Evolutionary conservation across 2,329 filamentous ascomycete species (phyloP).

Genomic region (Arthrobotrys megalospora): DNA sequence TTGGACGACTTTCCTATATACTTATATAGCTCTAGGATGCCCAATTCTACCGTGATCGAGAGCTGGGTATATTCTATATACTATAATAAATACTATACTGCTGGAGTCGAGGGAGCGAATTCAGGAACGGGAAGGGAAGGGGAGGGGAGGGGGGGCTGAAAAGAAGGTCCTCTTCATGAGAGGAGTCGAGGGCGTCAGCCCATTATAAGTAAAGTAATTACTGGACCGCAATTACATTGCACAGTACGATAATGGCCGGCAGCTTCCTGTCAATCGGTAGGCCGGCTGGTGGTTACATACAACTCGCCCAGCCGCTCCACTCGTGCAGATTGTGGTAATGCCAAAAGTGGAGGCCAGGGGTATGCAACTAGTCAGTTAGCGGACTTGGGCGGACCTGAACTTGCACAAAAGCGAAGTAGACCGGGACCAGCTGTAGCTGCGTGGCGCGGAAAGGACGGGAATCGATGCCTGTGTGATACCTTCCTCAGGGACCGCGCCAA

Average conservation of each 20-base stretch:
- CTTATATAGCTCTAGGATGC: too few relatives aligned
- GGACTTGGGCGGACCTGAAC: not conserved
- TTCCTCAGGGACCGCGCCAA: constrained; percentile 35
- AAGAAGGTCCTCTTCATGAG: not conserved
- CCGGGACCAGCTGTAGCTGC: not conserved
- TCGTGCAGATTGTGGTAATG: constrained; percentile 3
- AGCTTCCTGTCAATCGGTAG: not conserved
- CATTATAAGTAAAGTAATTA: constrained; percentile 29
- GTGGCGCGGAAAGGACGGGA: constrained; percentile 52
- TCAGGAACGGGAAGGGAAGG: not conserved
- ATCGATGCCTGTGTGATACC: constrained; percentile 46
- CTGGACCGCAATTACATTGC: not conserved
- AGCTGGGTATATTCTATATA: not conserved
- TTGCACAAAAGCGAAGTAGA: constrained; percentile 25
- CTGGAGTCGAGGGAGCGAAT: constrained; percentile 6
- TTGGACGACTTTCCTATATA: too few relatives aligned
- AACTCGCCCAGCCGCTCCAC: not conserved
- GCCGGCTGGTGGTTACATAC: constrained; percentile 8
- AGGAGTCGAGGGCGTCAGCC: constrained; percentile 11
- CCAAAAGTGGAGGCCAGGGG: constrained; percentile 1
- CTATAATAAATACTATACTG: too few relatives aligned
- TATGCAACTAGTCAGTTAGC: not conserved
- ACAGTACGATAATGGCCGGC: not conserved
- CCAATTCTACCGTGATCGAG: not conserved
- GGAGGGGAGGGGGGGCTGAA: not conserved